These are phyloP conservation scores for Apiospora sp. DNA, from an alignment of 2,329 filamentous ascomycete genomes.

Conservation along the genomic window DNA sequence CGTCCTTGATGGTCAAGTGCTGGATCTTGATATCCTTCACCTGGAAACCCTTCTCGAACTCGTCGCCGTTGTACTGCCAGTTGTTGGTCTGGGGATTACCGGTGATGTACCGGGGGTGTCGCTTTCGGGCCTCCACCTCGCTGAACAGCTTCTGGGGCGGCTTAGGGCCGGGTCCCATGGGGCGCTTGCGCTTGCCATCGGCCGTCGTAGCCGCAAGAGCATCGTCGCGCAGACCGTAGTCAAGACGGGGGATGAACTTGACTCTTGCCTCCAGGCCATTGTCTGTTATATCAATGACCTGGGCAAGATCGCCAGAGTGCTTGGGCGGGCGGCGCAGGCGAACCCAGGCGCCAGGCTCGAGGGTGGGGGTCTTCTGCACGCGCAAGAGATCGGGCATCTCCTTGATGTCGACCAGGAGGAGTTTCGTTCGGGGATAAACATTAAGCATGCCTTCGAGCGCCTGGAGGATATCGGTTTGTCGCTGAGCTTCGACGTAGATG, in stretches of 20 bases:
- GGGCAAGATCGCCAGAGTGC: constrained; percentile 88
- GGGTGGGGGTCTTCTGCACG: constrained; percentile 83
- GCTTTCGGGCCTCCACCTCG: constrained; percentile 90
- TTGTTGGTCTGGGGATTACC: constrained; percentile 79
- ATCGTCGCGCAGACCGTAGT: constrained; percentile 91
- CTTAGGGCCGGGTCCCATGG: constrained; percentile 64
- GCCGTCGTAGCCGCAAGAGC: constrained; percentile 51
- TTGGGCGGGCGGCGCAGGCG: constrained; percentile 81
- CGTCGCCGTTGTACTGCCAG: constrained; percentile 87
- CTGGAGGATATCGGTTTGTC: constrained; percentile 84
- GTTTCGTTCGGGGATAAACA: constrained; percentile 87
- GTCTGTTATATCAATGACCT: constrained; percentile 90
- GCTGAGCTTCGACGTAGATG: constrained; percentile 91
- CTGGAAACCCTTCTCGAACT: constrained; percentile 91
- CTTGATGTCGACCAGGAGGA: constrained; percentile 90
- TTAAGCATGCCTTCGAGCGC: constrained; percentile 87
- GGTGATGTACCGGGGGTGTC: constrained; percentile 69
- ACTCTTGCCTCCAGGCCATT: constrained; percentile 91
- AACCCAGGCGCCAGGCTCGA: constrained; percentile 91
- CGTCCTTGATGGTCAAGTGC: constrained; percentile 83
- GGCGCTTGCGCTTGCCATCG: constrained; percentile 83
- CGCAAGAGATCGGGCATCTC: constrained; percentile 97
- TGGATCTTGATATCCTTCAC: constrained; percentile 94
- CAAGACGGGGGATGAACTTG: constrained; percentile 86
- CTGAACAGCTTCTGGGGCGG: constrained; percentile 93